Evolutionary conservation across 495 filamentous ascomycete genomes (phyloP).

Genomic region (Tuber indicum): DNA sequence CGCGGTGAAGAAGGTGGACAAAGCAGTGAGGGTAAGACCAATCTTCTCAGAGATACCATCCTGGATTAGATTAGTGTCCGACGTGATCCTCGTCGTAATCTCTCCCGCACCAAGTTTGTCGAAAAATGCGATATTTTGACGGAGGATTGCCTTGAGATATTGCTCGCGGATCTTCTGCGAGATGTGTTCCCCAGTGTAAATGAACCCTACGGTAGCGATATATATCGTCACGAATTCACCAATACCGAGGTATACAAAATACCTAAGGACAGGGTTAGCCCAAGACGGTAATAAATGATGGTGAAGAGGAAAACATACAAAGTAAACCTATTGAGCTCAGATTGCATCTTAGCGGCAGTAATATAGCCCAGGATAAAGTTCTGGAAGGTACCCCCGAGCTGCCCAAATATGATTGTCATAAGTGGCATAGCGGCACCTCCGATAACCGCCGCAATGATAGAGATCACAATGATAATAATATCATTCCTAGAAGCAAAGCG

Average conservation of each 20-base stretch:
- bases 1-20: slow-evolving; percentile 77
- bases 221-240: slow-evolving; percentile 78
- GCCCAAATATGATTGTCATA: slow-evolving; percentile 63
- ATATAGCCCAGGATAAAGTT: slow-evolving; percentile 51
- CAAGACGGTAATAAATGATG: not conserved
- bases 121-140: slow-evolving; percentile 88
- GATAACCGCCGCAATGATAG: slow-evolving; percentile 61
- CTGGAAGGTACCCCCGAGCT: slow-evolving; percentile 66
- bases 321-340: slow-evolving; percentile 58
- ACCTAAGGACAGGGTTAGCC: slow-evolving; percentile 43
- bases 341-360: slow-evolving; percentile 52
- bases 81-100: slow-evolving; percentile 85
- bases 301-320: slow-evolving; percentile 43
- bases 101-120: slow-evolving; percentile 87
- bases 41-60: slow-evolving; percentile 86
- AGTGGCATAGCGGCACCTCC: slow-evolving; percentile 77
- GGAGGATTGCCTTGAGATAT: slow-evolving; percentile 74
- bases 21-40: slow-evolving; percentile 62
- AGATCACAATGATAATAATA: slow-evolving; percentile 61
- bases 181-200: slow-evolving; percentile 87
- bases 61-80: slow-evolving; percentile 82
- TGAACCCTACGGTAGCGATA: slow-evolving; percentile 76
- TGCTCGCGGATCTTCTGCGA: slow-evolving; percentile 76
- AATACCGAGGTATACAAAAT: slow-evolving; percentile 86
- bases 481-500: slow-evolving; percentile 75